Conservation (phyloP, 768 basidiomycete genomes). For the Plicaturopsis crispa region DNA sequence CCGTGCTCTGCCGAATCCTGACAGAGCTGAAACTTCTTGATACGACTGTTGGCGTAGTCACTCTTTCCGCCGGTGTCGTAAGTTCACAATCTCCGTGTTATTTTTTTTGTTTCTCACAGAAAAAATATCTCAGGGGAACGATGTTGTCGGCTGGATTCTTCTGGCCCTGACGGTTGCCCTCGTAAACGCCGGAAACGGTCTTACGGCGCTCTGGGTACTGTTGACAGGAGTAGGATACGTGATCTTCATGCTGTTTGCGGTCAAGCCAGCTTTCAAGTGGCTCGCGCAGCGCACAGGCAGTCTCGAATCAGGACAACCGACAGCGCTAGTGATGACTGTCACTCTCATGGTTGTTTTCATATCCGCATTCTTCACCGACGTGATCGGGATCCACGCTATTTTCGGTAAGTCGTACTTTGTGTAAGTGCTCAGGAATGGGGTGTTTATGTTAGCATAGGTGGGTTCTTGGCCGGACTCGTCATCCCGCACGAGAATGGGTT, state of each 20-base stretch:
- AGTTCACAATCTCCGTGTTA: too few relatives aligned
- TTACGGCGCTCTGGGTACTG: slow-evolving; percentile 76
- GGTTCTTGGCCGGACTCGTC: slow-evolving; percentile 76
- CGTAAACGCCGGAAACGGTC: slow-evolving; percentile 66
- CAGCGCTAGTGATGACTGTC: slow-evolving; percentile 69
- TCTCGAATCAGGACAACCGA: slow-evolving; percentile 66
- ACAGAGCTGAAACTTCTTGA: slow-evolving; percentile 77
- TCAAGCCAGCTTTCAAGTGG: slow-evolving; percentile 58
- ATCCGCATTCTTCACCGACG: slow-evolving; percentile 80
- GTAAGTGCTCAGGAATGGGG: slow-evolving; percentile 12
- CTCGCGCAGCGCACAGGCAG: slow-evolving; percentile 60
- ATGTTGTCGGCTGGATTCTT: slow-evolving; percentile 74
- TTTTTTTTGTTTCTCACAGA: slow-evolving; percentile 29
- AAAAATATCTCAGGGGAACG: slow-evolving; percentile 40
- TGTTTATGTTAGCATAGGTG: slow-evolving; percentile 39
- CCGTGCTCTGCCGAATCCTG: slow-evolving; percentile 79
- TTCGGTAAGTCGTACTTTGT: slow-evolving; percentile 33
- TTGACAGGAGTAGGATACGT: slow-evolving; percentile 61
- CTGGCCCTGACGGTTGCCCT: slow-evolving; percentile 80
- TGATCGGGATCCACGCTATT: slow-evolving; percentile 73
- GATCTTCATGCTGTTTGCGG: slow-evolving; percentile 59
- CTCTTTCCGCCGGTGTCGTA: slow-evolving; percentile 78
- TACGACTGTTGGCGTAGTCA: slow-evolving; percentile 78
- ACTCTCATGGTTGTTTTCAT: slow-evolving; percentile 67
- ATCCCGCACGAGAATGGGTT: slow-evolving; percentile 81